These are phyloP conservation scores for Penicillium lagena DNA, from an alignment of 495 filamentous ascomycete species.

Conservation along the genomic window DNA sequence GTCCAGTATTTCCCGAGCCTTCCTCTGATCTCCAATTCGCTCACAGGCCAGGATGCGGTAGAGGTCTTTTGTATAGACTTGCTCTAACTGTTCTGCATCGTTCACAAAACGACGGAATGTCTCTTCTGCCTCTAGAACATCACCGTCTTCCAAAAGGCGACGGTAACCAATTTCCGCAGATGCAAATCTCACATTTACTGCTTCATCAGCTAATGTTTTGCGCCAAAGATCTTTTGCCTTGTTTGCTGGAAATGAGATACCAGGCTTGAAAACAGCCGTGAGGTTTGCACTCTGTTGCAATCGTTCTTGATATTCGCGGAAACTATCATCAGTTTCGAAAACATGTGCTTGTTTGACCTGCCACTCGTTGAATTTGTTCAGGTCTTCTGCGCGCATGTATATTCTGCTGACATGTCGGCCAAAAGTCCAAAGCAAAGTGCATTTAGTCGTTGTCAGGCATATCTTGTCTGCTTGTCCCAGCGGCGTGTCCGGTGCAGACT, in stretches of 20 bases:
- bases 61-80: slow-evolving; percentile 8
- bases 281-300: neutral
- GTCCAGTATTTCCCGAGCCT: slow-evolving; percentile 11
- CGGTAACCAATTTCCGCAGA: slow-evolving; percentile 5
- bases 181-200: slow-evolving; percentile 1
- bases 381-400: slow-evolving; percentile 3
- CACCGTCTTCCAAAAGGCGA: slow-evolving; percentile 8
- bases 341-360: neutral
- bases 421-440: slow-evolving; percentile 5
- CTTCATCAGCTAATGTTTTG: slow-evolving; percentile 3
- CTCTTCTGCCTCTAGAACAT: slow-evolving; percentile 9
- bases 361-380: slow-evolving; percentile 5
- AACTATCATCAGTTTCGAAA: slow-evolving; percentile 7
- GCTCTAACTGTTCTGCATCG: neutral
- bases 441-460: slow-evolving; percentile 1
- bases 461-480: slow-evolving; percentile 1
- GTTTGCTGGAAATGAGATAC: neutral
- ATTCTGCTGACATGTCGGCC: neutral
- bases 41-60: slow-evolving; percentile 15
- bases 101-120: slow-evolving; percentile 6
- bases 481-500: neutral
- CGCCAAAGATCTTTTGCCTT: slow-evolving; percentile 6
- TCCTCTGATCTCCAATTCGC: slow-evolving; percentile 10
- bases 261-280: neutral
- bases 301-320: neutral